Evolutionary conservation across 2,329 filamentous ascomycete genomes (phyloP).

Genomic region (Venturia nashicola): DNA sequence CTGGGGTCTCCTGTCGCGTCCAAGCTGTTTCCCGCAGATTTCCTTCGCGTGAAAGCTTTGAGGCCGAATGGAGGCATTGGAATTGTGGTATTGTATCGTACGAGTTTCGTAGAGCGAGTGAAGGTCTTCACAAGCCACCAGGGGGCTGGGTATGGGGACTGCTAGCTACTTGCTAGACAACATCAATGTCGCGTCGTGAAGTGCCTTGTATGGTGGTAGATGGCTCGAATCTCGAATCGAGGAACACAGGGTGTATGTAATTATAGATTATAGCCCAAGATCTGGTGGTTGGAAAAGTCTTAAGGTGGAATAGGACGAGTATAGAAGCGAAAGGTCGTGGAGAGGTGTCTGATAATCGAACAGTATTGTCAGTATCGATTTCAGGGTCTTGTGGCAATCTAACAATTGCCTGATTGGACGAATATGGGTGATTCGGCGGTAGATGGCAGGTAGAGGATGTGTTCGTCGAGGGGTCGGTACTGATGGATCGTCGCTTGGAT

Average conservation of each 20-base stretch:
- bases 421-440: too few relatives aligned
- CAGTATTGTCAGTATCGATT: not conserved
- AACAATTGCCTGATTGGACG: not conserved
- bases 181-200: not conserved
- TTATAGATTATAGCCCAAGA: not conserved
- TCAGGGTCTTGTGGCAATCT: not conserved
- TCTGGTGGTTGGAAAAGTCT: not conserved
- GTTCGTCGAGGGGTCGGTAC: not conserved
- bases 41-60: not conserved
- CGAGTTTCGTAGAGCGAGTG: not conserved
- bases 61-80: constrained; percentile 1
- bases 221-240: not conserved
- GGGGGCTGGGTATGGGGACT: not conserved
- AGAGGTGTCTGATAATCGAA: not conserved
- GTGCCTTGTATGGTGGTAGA: not conserved
- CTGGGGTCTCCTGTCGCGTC: constrained; percentile 2
- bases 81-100: constrained; percentile 3
- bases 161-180: not conserved
- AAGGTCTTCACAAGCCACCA: not conserved
- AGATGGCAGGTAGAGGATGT: not conserved
- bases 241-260: not conserved
- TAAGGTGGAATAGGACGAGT: not conserved
- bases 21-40: constrained; percentile 9
- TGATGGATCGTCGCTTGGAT: not conserved
- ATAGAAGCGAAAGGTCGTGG: not conserved